These are phyloP conservation scores for Ophiorrhiza pumila DNA, from an alignment of 257 asterid genomes.

Conservation along the genomic window DNA sequence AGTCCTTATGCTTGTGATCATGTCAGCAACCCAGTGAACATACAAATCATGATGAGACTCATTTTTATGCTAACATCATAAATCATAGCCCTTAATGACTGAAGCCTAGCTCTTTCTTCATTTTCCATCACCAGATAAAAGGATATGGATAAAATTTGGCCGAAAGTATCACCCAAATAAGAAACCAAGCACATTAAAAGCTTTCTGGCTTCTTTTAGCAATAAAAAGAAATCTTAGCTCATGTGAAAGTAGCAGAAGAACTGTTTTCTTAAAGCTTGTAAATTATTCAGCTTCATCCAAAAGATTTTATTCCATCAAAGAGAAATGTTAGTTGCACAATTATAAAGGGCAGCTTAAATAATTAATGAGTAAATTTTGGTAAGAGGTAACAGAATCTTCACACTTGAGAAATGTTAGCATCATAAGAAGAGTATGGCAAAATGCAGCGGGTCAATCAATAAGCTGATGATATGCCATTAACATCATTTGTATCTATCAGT, in stretches of 20 bases:
- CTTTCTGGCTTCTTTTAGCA: not conserved
- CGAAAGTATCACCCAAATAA: not conserved
- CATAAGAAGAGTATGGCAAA: not conserved
- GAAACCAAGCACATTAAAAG: not conserved
- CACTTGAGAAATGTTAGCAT: not conserved
- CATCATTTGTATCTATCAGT: not conserved
- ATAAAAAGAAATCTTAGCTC: not conserved
- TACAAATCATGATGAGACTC: not conserved
- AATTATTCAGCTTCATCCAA: not conserved
- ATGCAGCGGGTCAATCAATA: not conserved
- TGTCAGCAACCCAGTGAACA: not conserved
- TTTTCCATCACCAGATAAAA: not conserved
- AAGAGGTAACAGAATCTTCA: not conserved
- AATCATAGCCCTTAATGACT: not conserved
- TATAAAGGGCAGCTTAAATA: not conserved
- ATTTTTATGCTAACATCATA: not conserved
- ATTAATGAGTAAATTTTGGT: not conserved
- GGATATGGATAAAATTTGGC: not conserved
- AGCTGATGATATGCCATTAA: not conserved
- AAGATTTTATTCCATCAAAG: not conserved
- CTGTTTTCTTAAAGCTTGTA: not conserved
- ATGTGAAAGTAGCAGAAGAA: not conserved
- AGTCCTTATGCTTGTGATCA: not conserved
- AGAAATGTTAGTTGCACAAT: not conserved
- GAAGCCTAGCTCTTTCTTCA: not conserved